These are phyloP conservation scores for Sclerotinia glacialis DNA, from an alignment of 2,329 filamentous ascomycete genomes.

Conservation along the genomic window DNA sequence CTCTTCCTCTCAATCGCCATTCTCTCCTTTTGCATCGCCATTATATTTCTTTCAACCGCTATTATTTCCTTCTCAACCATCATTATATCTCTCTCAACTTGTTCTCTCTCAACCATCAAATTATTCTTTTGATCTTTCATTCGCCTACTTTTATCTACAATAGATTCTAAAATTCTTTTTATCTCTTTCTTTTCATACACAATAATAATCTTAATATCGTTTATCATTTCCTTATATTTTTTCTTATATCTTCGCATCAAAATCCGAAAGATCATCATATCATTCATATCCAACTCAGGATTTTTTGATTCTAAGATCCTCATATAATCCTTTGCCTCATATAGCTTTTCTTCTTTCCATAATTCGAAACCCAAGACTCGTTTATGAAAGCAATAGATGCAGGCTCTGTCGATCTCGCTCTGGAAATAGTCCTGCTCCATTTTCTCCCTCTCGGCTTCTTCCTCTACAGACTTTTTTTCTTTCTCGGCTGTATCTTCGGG, in stretches of 20 bases:
- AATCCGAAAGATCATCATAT: background rate
- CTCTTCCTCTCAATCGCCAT: no score
- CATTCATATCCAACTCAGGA: background rate
- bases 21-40: no score
- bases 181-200: background rate
- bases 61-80: no score
- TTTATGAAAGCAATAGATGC: background rate
- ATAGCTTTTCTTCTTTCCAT: background rate
- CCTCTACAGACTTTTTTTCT: background rate
- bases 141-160: background rate
- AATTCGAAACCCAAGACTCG: background rate
- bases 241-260: background rate
- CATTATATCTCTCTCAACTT: no score
- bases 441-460: background rate
- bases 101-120: background rate
- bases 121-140: background rate
- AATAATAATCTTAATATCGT: background rate
- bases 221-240: background rate
- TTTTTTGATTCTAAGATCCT: no score
- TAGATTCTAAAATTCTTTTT: no score
- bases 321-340: background rate
- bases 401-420: background rate
- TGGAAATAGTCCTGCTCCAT: rapidly evolving
- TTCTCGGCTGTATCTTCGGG: background rate
- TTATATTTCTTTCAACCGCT: no score